phyloP scores from a whole-genome alignment of 768 basidiomycete genomes.

The Tephrocybe sp. region DNA sequence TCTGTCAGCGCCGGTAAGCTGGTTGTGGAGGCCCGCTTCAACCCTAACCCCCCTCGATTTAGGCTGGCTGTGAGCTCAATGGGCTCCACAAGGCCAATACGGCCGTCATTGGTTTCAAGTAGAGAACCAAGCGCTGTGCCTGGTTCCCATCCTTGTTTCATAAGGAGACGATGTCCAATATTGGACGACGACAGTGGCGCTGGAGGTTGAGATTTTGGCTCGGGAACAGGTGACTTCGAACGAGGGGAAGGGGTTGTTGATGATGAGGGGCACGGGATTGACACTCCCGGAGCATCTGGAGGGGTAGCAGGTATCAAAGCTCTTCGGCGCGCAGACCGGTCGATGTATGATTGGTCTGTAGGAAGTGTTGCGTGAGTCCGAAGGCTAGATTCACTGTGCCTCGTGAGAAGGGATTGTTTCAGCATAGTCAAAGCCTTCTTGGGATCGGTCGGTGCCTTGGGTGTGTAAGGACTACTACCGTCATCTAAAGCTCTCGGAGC shows the following conservation, averaged over 20 bases:
- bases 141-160: conserved; percentile 77
- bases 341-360: conserved; percentile 41
- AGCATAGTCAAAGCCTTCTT: conserved; percentile 67
- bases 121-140: conserved; percentile 52
- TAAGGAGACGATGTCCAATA: conserved; percentile 63
- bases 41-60: conserved; percentile 57
- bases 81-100: conserved; percentile 52
- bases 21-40: conserved; percentile 24
- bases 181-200: conserved; percentile 54
- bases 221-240: conserved; percentile 21
- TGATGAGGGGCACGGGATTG: conserved; percentile 14
- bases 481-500: conserved; percentile 18
- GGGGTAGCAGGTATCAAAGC: conserved; percentile 51
- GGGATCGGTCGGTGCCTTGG: conserved; percentile 40
- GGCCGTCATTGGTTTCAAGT: conserved; percentile 27
- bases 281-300: conserved; percentile 52
- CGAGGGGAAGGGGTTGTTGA: conserved; percentile 18
- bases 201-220: conserved; percentile 38
- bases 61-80: conserved; percentile 43
- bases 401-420: conserved; percentile 59
- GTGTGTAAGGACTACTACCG: conserved; percentile 20
- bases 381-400: conserved; percentile 33
- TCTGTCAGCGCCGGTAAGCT: conserved; percentile 17
- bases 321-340: conserved; percentile 71
- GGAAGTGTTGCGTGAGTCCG: conserved; percentile 16